Evolutionary conservation across 2,329 filamentous ascomycete genomes (phyloP).

Genomic region (Fusarium odoratissimum): DNA sequence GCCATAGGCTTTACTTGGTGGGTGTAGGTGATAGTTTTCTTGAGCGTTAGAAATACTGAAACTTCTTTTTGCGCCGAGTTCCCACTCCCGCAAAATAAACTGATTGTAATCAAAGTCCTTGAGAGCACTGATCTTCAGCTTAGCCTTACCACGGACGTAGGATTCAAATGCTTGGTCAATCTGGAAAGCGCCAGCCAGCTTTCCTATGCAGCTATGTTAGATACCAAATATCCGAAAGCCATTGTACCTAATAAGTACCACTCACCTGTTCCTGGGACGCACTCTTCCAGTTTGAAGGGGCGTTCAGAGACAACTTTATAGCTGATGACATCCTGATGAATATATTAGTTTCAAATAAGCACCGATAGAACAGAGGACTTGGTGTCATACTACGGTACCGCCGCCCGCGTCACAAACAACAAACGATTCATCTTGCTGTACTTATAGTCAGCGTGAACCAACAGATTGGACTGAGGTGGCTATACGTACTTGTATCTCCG

Average conservation of each 20-base stretch:
- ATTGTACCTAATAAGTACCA: no score
- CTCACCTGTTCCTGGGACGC: neutral
- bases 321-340: neutral
- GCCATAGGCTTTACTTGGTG: neutral
- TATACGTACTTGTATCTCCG: neutral
- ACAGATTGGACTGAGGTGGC: no score
- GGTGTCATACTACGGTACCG: neutral
- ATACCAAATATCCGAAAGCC: no score
- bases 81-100: neutral
- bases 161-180: neutral
- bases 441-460: fast-evolving
- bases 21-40: neutral
- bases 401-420: conserved; percentile 1
- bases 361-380: no score
- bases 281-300: neutral
- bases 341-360: neutral
- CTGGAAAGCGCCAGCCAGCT: neutral
- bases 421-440: neutral
- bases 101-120: neutral
- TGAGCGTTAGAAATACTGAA: neutral
- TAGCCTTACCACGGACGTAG: neutral
- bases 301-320: neutral
- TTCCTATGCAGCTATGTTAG: neutral
- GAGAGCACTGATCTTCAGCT: neutral
- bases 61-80: neutral